These are phyloP conservation scores for Neurospora hispaniola DNA, from an alignment of 495 filamentous ascomycete species.

Conservation along the genomic window DNA sequence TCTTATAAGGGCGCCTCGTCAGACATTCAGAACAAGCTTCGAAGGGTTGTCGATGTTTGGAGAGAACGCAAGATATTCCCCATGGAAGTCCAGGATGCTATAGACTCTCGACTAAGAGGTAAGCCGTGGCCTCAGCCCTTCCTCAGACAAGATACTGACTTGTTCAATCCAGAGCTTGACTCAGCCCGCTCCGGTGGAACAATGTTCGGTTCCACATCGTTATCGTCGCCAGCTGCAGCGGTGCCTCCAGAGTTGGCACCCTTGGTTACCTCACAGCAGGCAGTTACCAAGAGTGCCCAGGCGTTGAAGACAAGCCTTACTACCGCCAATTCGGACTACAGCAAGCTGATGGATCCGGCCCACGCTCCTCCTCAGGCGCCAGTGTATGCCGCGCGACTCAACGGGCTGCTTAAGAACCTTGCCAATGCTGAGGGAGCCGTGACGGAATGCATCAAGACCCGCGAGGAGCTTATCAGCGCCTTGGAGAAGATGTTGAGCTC, in stretches of 20 bases:
- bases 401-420: slow-evolving; percentile 72
- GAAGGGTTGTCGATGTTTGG: slow-evolving; percentile 91
- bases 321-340: slow-evolving; percentile 67
- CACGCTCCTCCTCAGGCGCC: slow-evolving; percentile 61
- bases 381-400: slow-evolving; percentile 84
- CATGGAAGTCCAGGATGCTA: slow-evolving; percentile 56
- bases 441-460: slow-evolving; percentile 79
- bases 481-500: slow-evolving; percentile 72
- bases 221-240: slow-evolving; percentile 27
- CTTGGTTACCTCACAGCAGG: slow-evolving; percentile 59
- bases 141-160: slow-evolving; percentile 3
- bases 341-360: slow-evolving; percentile 63
- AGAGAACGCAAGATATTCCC: slow-evolving; percentile 81
- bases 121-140: slow-evolving; percentile 8
- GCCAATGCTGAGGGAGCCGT: slow-evolving; percentile 88
- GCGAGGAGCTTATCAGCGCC: slow-evolving; percentile 61
- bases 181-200: slow-evolving; percentile 59
- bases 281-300: slow-evolving; percentile 57
- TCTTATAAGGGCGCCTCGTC: slow-evolving; percentile 79
- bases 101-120: slow-evolving; percentile 75
- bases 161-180: slow-evolving; percentile 56
- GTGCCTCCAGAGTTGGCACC: slow-evolving; percentile 66
- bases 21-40: slow-evolving; percentile 78
- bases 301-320: slow-evolving; percentile 49
- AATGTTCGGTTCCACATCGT: slow-evolving; percentile 48